Conservation (phyloP, 139 green algal species). For the Raphidocelis subcapitata region DNA sequence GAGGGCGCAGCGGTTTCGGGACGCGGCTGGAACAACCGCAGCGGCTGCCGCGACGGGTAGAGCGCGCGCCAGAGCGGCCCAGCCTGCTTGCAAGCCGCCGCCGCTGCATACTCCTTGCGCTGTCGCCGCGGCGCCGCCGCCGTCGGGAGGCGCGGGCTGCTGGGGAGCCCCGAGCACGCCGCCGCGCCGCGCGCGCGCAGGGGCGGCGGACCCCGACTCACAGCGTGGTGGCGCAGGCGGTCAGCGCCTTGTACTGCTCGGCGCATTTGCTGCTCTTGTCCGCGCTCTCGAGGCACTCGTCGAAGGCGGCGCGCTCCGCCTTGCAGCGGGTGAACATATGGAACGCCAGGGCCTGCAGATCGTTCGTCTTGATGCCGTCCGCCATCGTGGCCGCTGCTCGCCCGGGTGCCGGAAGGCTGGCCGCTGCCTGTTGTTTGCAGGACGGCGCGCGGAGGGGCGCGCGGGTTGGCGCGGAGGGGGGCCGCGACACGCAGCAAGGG, state of each 20-base stretch:
- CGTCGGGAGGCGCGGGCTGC: not conserved
- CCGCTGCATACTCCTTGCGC: too few species aligned
- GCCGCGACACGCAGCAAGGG: too few species aligned
- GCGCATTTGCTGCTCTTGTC: conserved; percentile 12
- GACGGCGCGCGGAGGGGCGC: too few species aligned
- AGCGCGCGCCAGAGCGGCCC: too few species aligned
- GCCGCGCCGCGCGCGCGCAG: not conserved
- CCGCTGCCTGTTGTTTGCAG: too few species aligned
- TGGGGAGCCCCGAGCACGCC: not conserved
- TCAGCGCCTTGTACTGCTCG: conserved; percentile 16
- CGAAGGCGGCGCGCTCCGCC: conserved; percentile 10
- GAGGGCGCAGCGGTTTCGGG: too few species aligned
- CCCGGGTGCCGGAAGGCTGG: too few species aligned
- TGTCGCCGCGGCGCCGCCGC: too few species aligned
- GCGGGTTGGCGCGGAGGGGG: too few species aligned
- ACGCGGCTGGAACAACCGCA: too few species aligned
- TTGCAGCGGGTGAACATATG: conserved; percentile 16
- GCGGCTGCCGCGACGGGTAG: too few species aligned
- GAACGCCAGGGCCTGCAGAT: conserved; percentile 15
- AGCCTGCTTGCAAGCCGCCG: too few species aligned
- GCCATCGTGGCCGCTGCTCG: not conserved
- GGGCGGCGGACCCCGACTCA: not conserved
- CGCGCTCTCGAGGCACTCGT: conserved; percentile 8
- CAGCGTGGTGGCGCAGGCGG: conserved; percentile 11
- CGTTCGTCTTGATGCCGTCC: not conserved